Evolutionary conservation across 108 stramenopile species (phyloP).

Genomic region (Nannochloropsis salina): DNA sequence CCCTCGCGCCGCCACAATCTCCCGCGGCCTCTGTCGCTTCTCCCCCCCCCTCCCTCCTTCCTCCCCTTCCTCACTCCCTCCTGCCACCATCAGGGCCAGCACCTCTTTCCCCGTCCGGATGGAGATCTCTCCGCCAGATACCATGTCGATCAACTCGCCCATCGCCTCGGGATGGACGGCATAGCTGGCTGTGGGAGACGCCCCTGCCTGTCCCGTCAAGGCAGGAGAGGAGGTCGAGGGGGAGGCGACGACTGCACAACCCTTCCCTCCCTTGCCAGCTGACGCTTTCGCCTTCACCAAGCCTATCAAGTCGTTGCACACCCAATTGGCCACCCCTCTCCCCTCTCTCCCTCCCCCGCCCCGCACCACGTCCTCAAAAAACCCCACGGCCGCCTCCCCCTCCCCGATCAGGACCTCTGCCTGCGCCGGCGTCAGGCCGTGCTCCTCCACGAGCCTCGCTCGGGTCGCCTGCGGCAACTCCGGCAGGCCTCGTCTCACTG

Average conservation of each 20-base stretch:
- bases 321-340: conserved; percentile 28
- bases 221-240: background rate
- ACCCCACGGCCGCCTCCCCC: conserved; percentile 5
- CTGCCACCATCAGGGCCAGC: background rate
- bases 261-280: background rate
- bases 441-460: background rate
- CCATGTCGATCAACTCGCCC: conserved; percentile 7
- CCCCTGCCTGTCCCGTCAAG: background rate
- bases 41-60: no score
- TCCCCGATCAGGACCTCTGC: conserved; percentile 24
- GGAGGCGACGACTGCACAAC: background rate
- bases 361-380: conserved; percentile 23
- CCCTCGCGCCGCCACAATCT: conserved; percentile 15
- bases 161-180: background rate
- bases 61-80: background rate
- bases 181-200: background rate
- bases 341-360: background rate
- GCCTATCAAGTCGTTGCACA: conserved; percentile 29
- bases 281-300: background rate
- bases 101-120: background rate
- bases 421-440: background rate
- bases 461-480: conserved; percentile 44
- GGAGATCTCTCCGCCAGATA: background rate
- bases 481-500: conserved; percentile 32
- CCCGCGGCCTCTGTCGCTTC: background rate